Base-by-base conservation (phyloP, 164 flowering plant species). In the Aristolochia californica region DNA sequence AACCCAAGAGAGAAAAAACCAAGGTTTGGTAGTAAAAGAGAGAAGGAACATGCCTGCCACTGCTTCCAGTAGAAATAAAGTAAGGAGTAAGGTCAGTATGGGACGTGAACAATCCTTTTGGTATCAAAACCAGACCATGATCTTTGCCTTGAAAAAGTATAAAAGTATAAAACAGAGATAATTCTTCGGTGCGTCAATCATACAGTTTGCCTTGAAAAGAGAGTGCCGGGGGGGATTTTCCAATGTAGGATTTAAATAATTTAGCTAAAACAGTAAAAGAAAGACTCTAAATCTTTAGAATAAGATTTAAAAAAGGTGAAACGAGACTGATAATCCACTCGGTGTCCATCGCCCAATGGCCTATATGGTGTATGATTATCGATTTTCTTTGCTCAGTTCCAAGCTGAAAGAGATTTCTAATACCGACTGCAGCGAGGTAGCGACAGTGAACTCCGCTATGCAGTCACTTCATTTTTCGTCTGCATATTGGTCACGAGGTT, bases 21-120 rank as follows among this genome's bases (percentile, higher is more conserved):
- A 56, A 65, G 65, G 66, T 57, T 53, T 62, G 71, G 70, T 66
- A 63, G 57, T 47, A 62, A 65, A 68, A 71, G 60, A 77, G 75
- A 67, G 65, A 53, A 70, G 49, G 45, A 75, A 76, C 86, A 81
- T 76, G 84, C 83, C 74, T 76, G 81, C 72, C 84, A 70, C 74
- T 56, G 67, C 66, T 77, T 70, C 81, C n/a, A 77, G 68, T 68
- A 58, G 49, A 44, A 56, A 45, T 71, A 68, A 72, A 66, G 69
- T 51, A 64, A 67, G 65, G 58, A 48, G 45, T 21, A 52, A 17
- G 43, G 30, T 23, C 48, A 24, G 24, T 18, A 23, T 20, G 45
- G 63, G 45, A 64, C 38, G 16, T 10, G 63, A 65, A 48, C 58
- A 70, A 63, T 66, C 57, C 59, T 16, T 49, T 56, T 9, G 50